Evolutionary conservation across 1,139 yeast species (phyloP), one percentile per base, ranked within the genome.

Genomic region (Blastobotrys apis): DNA sequence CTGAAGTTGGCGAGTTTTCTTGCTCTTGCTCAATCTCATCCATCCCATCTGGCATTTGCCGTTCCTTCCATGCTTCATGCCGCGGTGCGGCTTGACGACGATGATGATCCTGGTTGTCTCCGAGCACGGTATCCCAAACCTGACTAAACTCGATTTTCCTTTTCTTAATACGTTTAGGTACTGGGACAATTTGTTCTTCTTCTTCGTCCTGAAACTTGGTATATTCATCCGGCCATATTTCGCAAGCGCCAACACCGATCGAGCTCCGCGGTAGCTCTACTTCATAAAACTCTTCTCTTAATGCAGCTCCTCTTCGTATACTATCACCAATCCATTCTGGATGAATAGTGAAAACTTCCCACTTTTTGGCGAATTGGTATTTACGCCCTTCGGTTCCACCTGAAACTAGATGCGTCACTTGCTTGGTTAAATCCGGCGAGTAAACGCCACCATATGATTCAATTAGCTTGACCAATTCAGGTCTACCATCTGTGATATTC

Each of bases 261-360:
- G 62, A 54, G 13, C 59, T 59, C 40, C 52, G 53, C 1, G 65
- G 51, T 20, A 64, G 53, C 8, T 63, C 65, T 25, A 75, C 43
- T 39, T 71, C 64, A 54, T 73, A 73, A 54, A 75, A 79, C 19
- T 67, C 65, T 41, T 68, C 69, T 23, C 74, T 75, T 41, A 86
- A 60, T 2, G 78, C 69, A 0, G 86, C 87, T 3, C 75, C 77
- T 49, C 95, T 67, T 37, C 70, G 66, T 3, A 78, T 59, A 38
- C 85, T 77, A 59, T 85, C 86, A 17, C 73, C 56, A 2, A 88
- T 63, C 94, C 94, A 88, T 42, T 76, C 65, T 0, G 94, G 92
- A 58, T 84, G 88, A 2, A 86, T 77, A 1, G 80, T 74, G 0
- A 85, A 83, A 2, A 80, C 75, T 4, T 69, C 70, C 90, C 92